Percentiles rank a stretch among this genome's conserved stretches.
Conservation (phyloP, 1,284 basidiomycete species). For the Athelia sp. region DNA sequence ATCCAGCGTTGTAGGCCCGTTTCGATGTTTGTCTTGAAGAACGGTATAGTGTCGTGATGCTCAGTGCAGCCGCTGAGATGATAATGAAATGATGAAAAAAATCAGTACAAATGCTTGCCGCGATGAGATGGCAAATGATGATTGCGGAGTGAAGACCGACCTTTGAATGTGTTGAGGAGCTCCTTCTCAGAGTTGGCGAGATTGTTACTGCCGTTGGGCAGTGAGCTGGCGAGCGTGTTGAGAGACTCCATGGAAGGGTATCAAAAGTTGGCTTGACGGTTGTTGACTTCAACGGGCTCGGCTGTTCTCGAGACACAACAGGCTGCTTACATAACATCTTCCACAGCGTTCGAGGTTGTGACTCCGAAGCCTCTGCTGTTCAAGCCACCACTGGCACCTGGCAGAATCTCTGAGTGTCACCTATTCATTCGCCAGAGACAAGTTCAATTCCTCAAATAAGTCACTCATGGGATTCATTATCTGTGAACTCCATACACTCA, state of each 20-base stretch:
- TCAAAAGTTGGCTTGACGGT: too few relatives aligned
- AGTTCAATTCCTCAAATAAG: too few relatives aligned
- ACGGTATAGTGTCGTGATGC: slow-evolving; percentile 77
- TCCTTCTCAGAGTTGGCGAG: slow-evolving; percentile 67
- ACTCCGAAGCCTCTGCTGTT: too few relatives aligned
- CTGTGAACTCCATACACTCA: too few relatives aligned
- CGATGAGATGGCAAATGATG: not conserved
- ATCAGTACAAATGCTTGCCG: not conserved
- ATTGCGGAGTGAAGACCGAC: slow-evolving; percentile 27
- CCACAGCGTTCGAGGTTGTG: too few relatives aligned
- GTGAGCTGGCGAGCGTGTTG: slow-evolving; percentile 68
- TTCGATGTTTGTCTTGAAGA: slow-evolving; percentile 71
- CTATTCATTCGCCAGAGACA: too few relatives aligned
- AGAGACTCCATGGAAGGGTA: slow-evolving; percentile 44
- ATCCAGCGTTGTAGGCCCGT: slow-evolving; percentile 72
- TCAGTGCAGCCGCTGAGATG: slow-evolving; percentile 58
- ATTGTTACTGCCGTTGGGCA: slow-evolving; percentile 54
- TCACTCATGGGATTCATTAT: too few relatives aligned
- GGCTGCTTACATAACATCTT: too few relatives aligned
- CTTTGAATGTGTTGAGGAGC: slow-evolving; percentile 75
- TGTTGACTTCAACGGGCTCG: too few relatives aligned
- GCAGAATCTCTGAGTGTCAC: too few relatives aligned
- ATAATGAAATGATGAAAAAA: slow-evolving; percentile 3
- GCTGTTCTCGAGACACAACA: too few relatives aligned
- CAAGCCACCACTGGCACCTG: too few relatives aligned